These are phyloP conservation scores for Wakefieldia striispora DNA, from an alignment of 768 basidiomycete genomes.

Conservation along the genomic window DNA sequence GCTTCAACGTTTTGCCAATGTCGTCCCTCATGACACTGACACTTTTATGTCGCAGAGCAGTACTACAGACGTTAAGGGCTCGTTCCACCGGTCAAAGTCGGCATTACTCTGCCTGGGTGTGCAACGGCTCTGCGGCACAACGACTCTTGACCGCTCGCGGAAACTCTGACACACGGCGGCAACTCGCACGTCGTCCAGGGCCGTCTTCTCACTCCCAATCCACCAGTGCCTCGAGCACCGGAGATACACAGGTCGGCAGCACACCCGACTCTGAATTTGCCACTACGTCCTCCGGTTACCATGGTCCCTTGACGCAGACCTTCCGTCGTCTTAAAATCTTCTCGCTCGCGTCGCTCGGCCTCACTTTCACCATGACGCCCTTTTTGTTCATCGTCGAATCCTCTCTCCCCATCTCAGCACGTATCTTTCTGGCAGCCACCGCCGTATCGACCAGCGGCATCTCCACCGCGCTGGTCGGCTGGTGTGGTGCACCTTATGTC, in stretches of 20 bases:
- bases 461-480: conserved; percentile 71
- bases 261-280: not conserved
- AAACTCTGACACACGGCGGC: too few relatives aligned
- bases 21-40: conserved; percentile 4
- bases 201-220: conserved; percentile 10
- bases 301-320: conserved; percentile 68
- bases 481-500: conserved; percentile 75
- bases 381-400: conserved; percentile 84
- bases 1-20: not conserved
- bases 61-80: conserved; percentile 3
- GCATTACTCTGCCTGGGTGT: conserved; percentile 4
- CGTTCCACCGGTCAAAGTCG: conserved; percentile 3
- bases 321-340: conserved; percentile 81
- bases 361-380: conserved; percentile 68
- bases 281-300: conserved; percentile 37
- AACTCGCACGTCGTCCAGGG: not conserved
- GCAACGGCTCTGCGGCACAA: not conserved
- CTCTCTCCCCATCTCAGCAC: conserved; percentile 65
- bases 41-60: conserved; percentile 16
- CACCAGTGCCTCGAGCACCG: conserved; percentile 2
- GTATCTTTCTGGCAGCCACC: conserved; percentile 62
- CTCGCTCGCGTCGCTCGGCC: conserved; percentile 72
- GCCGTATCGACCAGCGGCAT: conserved; percentile 71
- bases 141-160: not conserved
- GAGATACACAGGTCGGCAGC: conserved; percentile 1